A percentile compares a stretch with the other conserved stretches of the same genome.
These are phyloP conservation scores for Solanum tacnaense DNA, from an alignment of 257 asterid species.

Conservation along the genomic window DNA sequence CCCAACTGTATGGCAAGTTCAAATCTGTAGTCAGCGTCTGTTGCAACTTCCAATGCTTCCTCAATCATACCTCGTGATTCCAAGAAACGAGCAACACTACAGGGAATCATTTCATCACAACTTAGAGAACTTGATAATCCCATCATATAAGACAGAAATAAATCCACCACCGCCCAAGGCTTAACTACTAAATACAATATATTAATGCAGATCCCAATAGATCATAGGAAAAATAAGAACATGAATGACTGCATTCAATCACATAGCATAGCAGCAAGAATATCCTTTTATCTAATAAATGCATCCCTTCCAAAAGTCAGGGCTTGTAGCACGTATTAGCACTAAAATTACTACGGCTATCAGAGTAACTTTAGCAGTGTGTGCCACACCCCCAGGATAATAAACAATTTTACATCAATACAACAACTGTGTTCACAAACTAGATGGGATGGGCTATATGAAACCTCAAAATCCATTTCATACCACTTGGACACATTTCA, in stretches of 20 bases:
- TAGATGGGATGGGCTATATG: background rate
- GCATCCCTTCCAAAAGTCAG: background rate
- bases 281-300: background rate
- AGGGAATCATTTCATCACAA: background rate
- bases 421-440: background rate
- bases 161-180: background rate
- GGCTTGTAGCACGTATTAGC: background rate
- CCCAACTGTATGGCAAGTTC: conserved; percentile 92
- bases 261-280: background rate
- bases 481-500: background rate
- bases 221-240: background rate
- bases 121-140: background rate
- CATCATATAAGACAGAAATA: background rate
- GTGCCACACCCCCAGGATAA: background rate
- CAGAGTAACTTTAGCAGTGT: background rate
- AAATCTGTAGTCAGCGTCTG: conserved; percentile 93
- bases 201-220: background rate
- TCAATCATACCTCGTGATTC: conserved; percentile 94
- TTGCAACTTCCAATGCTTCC: conserved; percentile 90
- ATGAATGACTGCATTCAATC: background rate
- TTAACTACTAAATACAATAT: background rate
- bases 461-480: background rate
- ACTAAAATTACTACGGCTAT: background rate
- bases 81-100: conserved; percentile 88
- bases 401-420: background rate